Evolutionary conservation across 345 rosid species (phyloP).

Genomic region (Moringa oleifera): DNA sequence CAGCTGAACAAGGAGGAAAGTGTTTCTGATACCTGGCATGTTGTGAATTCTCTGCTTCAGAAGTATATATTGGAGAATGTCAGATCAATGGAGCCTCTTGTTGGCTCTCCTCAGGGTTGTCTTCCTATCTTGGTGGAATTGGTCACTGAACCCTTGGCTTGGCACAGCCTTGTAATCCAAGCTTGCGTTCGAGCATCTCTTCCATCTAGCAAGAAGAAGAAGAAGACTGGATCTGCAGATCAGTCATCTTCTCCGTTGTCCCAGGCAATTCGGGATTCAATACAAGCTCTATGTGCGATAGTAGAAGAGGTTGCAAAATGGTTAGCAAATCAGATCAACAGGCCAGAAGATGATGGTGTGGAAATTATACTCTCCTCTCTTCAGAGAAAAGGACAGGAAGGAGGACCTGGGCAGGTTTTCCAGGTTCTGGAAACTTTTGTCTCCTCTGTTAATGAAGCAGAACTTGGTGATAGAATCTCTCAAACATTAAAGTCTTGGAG

Average conservation of each 20-base stretch:
- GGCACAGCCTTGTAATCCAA: constrained; percentile 76
- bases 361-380: constrained; percentile 46
- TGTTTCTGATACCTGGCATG: constrained; percentile 34
- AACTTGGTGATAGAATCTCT: constrained; percentile 54
- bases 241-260: constrained; percentile 36
- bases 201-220: constrained; percentile 94
- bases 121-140: constrained; percentile 56
- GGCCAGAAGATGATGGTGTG: constrained; percentile 49
- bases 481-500: constrained; percentile 62
- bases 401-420: constrained; percentile 71
- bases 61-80: constrained; percentile 46
- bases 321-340: constrained; percentile 38
- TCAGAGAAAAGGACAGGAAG: constrained; percentile 28
- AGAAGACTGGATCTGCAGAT: constrained; percentile 58
- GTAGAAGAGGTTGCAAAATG: constrained; percentile 54
- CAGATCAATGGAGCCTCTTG: constrained; percentile 40
- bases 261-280: constrained; percentile 45
- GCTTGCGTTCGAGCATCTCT: constrained; percentile 57
- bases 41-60: constrained; percentile 51
- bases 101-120: constrained; percentile 35
- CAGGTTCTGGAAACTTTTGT: constrained; percentile 38
- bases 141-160: constrained; percentile 83
- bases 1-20: constrained; percentile 23
- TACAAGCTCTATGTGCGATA: constrained; percentile 30
- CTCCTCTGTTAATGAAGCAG: constrained; percentile 36